Base-by-base conservation (phyloP, 148 eudicot genomes). In the Gaultheria prostrata region DNA sequence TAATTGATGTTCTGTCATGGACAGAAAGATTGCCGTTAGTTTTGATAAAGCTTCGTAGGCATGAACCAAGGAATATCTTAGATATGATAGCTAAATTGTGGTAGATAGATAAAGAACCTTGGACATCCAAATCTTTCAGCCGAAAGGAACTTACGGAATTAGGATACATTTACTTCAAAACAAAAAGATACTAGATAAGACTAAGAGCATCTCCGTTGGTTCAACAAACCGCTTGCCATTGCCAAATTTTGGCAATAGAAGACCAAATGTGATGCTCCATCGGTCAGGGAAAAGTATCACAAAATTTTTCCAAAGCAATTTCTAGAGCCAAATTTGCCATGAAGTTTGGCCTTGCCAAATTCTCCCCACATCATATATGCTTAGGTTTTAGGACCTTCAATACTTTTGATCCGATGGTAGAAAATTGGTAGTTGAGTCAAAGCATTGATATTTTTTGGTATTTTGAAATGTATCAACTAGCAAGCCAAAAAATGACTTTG, bases 181-280 rank as follows among this genome's bases (percentile, higher is more conserved):
- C 24, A 61, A 63, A 63, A 2, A 63, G 28, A 63, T 63, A n/a
- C 69, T n/a, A 24, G 69, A 63, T n/a, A 63, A 63, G 69, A 63
- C 24, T n/a, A 63, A 63, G 32, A 63, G 30, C 69, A 63, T 10
- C 69, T 24, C 32, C 30, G 0, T 57, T 57, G 63, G 63, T 57
- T 57, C 63, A 57, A 20, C 63, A 57, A 57, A 21, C 63, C 10
- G 24, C 30, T 63, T 24, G 30, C 69, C 69, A 24, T 63, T 24
- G 69, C 30, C n/a, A 24, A 63, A 63, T 24, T 24, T 24, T 63
- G 69, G 30, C 69, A 63, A 10, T 28, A 63, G 69, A 63, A 63
- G 69, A 24, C 69, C 69, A 63, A 63, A 63, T n/a, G 32, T 63
- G 69, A 63, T 63, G 69, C 12, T 63, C 69, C 69, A 63, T 63